Percentiles rank a stretch among this genome's conserved stretches.
These are phyloP conservation scores for Blepharisma stoltei DNA, from an alignment of 73 alveolate genomes.

Conservation along the genomic window DNA sequence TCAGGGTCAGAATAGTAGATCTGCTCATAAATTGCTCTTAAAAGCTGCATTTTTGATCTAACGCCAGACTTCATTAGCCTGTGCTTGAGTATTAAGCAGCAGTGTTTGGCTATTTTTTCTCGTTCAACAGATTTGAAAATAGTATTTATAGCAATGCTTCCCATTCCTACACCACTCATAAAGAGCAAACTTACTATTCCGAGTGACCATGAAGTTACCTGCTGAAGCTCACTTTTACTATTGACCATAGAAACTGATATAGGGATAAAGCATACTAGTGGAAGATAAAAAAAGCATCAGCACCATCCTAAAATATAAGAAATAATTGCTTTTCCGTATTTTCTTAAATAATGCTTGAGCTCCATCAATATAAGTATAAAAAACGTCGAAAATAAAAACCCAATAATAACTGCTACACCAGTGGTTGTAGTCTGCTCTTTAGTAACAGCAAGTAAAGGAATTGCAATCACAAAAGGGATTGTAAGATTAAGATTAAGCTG, in stretches of 20 bases:
- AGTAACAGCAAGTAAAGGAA: background rate
- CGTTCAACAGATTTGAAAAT: background rate
- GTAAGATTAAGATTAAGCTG: no score
- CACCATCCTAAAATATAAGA: slow-evolving; percentile 12
- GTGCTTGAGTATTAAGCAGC: background rate
- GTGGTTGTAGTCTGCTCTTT: background rate
- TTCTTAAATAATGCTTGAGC: background rate
- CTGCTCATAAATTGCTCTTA: slow-evolving; percentile 12
- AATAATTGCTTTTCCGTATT: background rate
- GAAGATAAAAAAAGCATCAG: background rate
- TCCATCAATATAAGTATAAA: background rate
- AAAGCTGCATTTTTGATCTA: background rate
- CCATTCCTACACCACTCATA: slow-evolving; percentile 9
- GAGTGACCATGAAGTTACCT: background rate
- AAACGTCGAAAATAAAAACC: background rate
- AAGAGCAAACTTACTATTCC: background rate
- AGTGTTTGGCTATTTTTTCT: slow-evolving; percentile 8
- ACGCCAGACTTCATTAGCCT: background rate
- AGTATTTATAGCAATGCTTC: background rate
- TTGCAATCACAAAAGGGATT: background rate
- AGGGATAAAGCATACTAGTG: background rate
- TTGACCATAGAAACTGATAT: background rate
- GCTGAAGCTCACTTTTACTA: background rate
- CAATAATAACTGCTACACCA: background rate
- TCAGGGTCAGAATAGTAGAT: background rate